Percentiles rank a stretch among this genome's conserved stretches.
Conservation (phyloP, 495 filamentous ascomycete genomes). For the Hypoxylon intermedium region DNA sequence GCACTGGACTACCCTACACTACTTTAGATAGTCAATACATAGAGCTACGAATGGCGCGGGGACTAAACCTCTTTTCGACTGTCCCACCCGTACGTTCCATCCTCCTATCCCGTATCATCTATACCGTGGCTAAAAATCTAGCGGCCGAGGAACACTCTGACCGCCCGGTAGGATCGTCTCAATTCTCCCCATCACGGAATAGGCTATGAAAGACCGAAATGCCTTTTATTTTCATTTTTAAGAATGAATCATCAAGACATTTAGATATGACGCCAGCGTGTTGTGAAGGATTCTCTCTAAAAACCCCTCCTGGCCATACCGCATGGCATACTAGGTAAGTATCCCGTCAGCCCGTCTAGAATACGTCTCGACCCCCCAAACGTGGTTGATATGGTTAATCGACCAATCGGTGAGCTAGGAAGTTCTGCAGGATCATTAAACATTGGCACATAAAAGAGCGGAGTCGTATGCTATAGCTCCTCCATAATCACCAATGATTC, state of each 20-base stretch:
- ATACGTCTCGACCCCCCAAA: no score
- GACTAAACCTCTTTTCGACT: conserved; percentile 8
- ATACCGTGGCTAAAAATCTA: neutral
- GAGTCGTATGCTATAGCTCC: conserved; percentile 4
- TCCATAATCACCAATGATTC: neutral
- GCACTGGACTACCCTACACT: neutral
- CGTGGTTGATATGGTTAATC: neutral
- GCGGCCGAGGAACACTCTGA: no score
- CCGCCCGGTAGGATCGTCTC: no score
- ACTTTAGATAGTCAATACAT: conserved; percentile 5
- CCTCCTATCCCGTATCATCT: neutral
- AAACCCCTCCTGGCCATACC: no score
- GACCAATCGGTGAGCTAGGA: conserved; percentile 11
- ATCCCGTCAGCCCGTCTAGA: no score
- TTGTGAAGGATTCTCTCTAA: no score
- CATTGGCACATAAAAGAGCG: conserved; percentile 5
- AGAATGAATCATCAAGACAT: no score
- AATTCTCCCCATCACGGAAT: no score
- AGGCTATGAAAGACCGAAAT: no score
- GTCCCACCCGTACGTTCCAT: neutral
- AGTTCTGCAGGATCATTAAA: neutral
- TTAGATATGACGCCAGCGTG: no score
- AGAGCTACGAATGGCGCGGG: conserved; percentile 10
- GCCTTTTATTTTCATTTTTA: no score
- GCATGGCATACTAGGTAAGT: no score